Base-by-base conservation (phyloP, 108 stramenopile species). In the Cyclostephanos invisitatus region DNA sequence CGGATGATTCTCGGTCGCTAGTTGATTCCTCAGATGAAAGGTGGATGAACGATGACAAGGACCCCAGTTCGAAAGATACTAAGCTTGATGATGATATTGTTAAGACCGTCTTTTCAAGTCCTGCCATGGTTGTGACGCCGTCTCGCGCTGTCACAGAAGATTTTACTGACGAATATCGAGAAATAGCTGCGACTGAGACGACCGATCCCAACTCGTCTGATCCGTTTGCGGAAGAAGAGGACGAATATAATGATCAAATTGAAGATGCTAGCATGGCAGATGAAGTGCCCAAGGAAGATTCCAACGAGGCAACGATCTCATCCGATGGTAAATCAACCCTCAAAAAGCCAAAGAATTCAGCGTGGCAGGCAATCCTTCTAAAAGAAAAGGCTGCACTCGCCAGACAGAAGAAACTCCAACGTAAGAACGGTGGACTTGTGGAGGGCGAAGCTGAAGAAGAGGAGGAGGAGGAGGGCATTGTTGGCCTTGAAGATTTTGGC, bases 391-490 rank as follows among this genome's bases (percentile, higher is more conserved):
- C 83, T 42, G 54, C 67, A 29, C 51, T 80, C 25, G 62, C 72
- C 5, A 73, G 73, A 51, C 60, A 88, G 44, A 91, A 91, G 71
- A 89, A 89, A 65, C 74, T 64, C 20, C 88, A 90, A 74, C 64
- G 55, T 40, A 76, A 68, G 15, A 87, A 86, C 53, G 74, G 84
- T 21, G 85, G 78, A 5, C 77, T 85, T 24, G 81, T 95, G 3
- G 86, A 92, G n/a, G 89, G 85, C 32, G 90, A 91, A 53, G 91
- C 92, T 62, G 94, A 92, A 64, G 94, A 95, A 67, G 94, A 95
- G 68, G 94, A 95, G 77, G 94, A 95, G 61, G 94, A 95, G 62
- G 94, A 93, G 54, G 90, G 85, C 59, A 89, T 95, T 53, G 89
- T 88, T 42, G 94, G 94, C 3, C 79, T 95, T 14, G 91, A 95